These are phyloP conservation scores for Andrographis paniculata DNA, from an alignment of 305 asterid species.

Conservation along the genomic window DNA sequence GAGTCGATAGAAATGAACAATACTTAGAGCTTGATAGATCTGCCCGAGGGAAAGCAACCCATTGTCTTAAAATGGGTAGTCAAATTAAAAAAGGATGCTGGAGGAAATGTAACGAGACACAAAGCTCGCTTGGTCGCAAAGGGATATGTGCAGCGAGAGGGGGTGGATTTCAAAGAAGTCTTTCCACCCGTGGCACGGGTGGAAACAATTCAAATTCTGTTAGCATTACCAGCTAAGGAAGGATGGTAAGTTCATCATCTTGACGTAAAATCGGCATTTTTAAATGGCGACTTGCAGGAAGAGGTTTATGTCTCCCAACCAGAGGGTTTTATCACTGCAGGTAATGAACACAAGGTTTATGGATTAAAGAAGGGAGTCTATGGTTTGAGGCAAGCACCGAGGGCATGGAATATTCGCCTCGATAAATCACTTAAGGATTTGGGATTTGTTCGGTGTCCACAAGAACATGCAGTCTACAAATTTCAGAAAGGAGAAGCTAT, in stretches of 20 bases:
- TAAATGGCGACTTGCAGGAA: neutral
- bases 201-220: neutral
- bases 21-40: neutral
- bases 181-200: neutral
- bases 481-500: neutral
- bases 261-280: neutral
- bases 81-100: neutral
- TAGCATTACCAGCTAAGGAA: neutral
- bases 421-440: neutral
- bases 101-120: neutral
- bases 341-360: slow-evolving; percentile 1
- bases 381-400: neutral
- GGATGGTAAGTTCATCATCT: neutral
- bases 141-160: neutral
- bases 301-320: neutral
- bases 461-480: neutral
- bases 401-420: neutral
- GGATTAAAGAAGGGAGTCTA: neutral
- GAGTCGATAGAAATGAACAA: neutral
- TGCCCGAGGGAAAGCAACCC: neutral
- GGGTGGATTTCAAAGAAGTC: neutral
- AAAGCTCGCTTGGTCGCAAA: neutral
- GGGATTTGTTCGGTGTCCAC: neutral
- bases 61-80: neutral
- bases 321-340: neutral